These are phyloP conservation scores for Bremia lactucae DNA, from an alignment of 352 stramenopile species.

Conservation along the genomic window DNA sequence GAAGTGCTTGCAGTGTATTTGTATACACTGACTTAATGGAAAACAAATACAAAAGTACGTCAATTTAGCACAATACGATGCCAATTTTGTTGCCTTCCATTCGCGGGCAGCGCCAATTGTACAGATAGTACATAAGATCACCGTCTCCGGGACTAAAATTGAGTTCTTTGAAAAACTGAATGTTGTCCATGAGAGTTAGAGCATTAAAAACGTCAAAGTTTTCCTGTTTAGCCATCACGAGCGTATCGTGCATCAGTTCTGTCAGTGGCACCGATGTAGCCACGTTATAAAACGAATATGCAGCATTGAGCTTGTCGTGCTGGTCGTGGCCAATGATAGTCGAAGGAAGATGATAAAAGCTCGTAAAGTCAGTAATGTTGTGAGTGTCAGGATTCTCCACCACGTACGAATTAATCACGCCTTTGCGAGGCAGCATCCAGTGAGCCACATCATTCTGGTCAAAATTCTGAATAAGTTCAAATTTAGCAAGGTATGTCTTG, in stretches of 20 bases:
- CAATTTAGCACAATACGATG: slow-evolving; percentile 57
- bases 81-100: slow-evolving; percentile 35
- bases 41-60: no score
- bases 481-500: slow-evolving; percentile 56
- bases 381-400: slow-evolving; percentile 60
- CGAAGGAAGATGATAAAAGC: slow-evolving; percentile 97
- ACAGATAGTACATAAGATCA: slow-evolving; percentile 68
- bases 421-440: slow-evolving; percentile 93
- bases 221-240: slow-evolving; percentile 53
- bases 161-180: slow-evolving; percentile 44
- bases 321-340: slow-evolving; percentile 93
- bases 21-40: no score
- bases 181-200: slow-evolving; percentile 60
- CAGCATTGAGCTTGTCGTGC: slow-evolving; percentile 93
- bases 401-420: slow-evolving; percentile 94
- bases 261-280: slow-evolving; percentile 41
- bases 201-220: slow-evolving; percentile 68
- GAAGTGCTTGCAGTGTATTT: no score
- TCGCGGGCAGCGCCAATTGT: slow-evolving; percentile 65
- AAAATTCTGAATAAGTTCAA: slow-evolving; percentile 85
- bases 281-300: slow-evolving; percentile 99
- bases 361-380: slow-evolving; percentile 91
- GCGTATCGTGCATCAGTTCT: slow-evolving; percentile 40
- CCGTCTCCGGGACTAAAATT: slow-evolving; percentile 52
- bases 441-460: slow-evolving; percentile 91